Conservation (phyloP, 75 land plant genomes). For the Picea sitchensis region DNA sequence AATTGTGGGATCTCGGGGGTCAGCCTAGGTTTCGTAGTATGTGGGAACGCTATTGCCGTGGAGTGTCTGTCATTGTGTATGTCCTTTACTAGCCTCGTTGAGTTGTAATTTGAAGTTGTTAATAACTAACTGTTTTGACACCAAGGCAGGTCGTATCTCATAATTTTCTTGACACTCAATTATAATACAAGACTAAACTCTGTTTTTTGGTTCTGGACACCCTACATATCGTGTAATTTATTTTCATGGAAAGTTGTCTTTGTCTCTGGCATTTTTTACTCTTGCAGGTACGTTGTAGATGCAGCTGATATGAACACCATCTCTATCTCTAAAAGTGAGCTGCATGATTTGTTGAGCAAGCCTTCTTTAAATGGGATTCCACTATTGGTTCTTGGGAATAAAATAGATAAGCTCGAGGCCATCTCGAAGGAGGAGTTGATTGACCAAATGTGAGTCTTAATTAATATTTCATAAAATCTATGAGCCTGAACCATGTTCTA, state of each 20-base stretch:
- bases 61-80: conserved; percentile 96
- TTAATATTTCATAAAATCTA: background rate
- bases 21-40: conserved; percentile 94
- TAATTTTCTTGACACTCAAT: background rate
- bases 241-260: background rate
- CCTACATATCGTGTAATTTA: background rate
- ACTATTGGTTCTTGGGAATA: conserved; percentile 86
- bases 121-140: background rate
- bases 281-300: conserved; percentile 90
- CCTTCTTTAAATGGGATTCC: conserved; percentile 83
- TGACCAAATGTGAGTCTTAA: conserved; percentile 73
- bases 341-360: conserved; percentile 78
- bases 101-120: background rate
- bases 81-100: conserved; percentile 9
- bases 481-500: background rate
- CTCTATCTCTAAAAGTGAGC: conserved; percentile 70
- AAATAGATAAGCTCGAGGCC: conserved; percentile 90
- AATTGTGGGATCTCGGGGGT: conserved; percentile 98
- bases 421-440: conserved; percentile 79
- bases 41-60: conserved; percentile 99
- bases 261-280: background rate
- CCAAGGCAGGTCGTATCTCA: background rate
- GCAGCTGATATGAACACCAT: conserved; percentile 89
- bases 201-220: background rate
- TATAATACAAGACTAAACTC: background rate